Evolutionary conservation across 2,329 filamentous ascomycete species (phyloP), one percentile per base, ranked within the genome.

Genomic region (Calonectria hongkongensis): DNA sequence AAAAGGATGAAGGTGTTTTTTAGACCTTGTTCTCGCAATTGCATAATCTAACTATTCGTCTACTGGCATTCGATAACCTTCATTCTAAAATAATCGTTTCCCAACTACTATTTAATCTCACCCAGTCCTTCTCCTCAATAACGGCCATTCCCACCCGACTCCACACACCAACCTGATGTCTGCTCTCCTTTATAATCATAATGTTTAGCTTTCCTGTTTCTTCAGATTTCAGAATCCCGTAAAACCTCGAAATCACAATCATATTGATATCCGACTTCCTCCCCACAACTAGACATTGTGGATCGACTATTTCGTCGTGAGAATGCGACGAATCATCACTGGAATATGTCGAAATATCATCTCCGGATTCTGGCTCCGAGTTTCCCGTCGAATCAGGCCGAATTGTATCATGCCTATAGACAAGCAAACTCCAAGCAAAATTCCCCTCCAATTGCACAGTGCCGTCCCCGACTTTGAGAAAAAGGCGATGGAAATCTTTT

Each of bases 81-180:
- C 33, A 36, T 36, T 36, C 62, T 6, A 65, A 16, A n/a, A 65
- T 51, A 2, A 65, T 36, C 10, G 18, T 65, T 18, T 65, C 43
- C 62, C 62, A 65, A n/a, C 4, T 50, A 21, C n/a, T 65, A 12
- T 65, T 30, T 5, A 65, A 39, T 30, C 7, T 45, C 10, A 39
- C 3, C 62, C 62, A 65, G 45, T 65, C 62, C 62, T 50, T 41
- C 30, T 65, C 62, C 10, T 65, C 30, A 25, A 65, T 41, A 27
- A 65, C 45, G 0, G 45, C n/a, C 12, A 51, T 2, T 18, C 45
- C 62, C 13, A n/a, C 18, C 2, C 62, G 62, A 9, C 62, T 65
- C 62, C 62, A 65, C 45, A 65, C 62, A n/a, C 45, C 45, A 25
- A 30, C 10, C 13, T 65, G 41, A 28, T 28, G 27, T 10, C 25